Evolutionary conservation across 2,329 filamentous ascomycete genomes (phyloP), one percentile per base, ranked within the genome.

Genomic region (Amauroascus verrucosus): DNA sequence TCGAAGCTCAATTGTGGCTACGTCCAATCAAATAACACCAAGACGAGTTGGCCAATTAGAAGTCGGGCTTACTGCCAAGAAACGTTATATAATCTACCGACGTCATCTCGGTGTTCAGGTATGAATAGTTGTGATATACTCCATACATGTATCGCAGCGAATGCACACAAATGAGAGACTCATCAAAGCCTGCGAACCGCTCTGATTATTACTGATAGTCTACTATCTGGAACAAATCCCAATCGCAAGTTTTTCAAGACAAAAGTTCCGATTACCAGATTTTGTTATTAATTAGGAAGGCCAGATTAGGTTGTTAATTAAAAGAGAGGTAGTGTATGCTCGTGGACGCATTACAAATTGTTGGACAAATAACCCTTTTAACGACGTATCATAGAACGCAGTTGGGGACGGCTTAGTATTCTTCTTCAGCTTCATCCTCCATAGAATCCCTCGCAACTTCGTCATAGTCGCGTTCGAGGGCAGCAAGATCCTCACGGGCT

Each of bases 381-480:
- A 28, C 7, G 22, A n/a, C 14, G 8, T 48, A 51, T 24, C 7
- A 9, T n/a, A 35, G 28, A 26, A 8, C 8, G 7, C 6, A 32
- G 32, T 37, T 18, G 45, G 37, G 49, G 28, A 13, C 16, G n/a
- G 30, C 20, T 57, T 46, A 57, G 45, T 57, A 57, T 46, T 54
- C 55, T 30, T 51, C 46, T 48, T 57, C 55, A 18, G 38, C 48
- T 20, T 51, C 48, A 40, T 51, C 54, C 13, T 56, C 55, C 40
- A 26, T 18, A n/a, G 48, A 46, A 48, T 51, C 55, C 18, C 41
- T 44, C 13, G 55, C 55, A 32, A 90, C 86, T 77, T 90, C 86
- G 72, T 89, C 86, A 68, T 91, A 91, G 64, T 91, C 86, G 76
- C 85, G 87, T 77, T 91, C 87, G 32, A 93, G 77, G 46, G 87